These are phyloP conservation scores for Atkinsonella hypoxylon DNA, from an alignment of 2,329 filamentous ascomycete species.

Conservation along the genomic window DNA sequence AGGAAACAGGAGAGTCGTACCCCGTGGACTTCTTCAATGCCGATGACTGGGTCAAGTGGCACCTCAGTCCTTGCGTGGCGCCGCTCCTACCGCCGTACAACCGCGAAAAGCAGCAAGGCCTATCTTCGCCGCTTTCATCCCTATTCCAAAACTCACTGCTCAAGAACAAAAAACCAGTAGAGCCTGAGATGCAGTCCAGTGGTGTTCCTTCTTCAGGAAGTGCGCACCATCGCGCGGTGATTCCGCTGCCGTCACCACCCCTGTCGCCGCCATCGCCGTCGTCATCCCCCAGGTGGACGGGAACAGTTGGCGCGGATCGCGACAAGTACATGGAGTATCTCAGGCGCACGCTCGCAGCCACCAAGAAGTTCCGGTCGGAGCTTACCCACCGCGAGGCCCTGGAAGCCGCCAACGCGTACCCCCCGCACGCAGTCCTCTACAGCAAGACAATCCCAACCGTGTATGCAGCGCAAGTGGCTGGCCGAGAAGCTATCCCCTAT, in stretches of 20 bases:
- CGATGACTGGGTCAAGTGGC: slow-evolving; percentile 67
- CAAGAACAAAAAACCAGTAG: slow-evolving; percentile 4
- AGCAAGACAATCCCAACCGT: slow-evolving; percentile 80
- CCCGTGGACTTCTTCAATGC: slow-evolving; percentile 74
- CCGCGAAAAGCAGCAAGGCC: slow-evolving; percentile 18
- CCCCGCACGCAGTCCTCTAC: slow-evolving; percentile 73
- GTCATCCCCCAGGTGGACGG: not conserved
- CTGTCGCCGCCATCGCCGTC: slow-evolving; percentile 8
- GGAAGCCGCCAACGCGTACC: slow-evolving; percentile 59
- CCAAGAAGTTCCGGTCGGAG: slow-evolving; percentile 64
- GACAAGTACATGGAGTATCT: slow-evolving; percentile 51
- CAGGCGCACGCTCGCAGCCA: slow-evolving; percentile 56
- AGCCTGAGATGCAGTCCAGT: not conserved
- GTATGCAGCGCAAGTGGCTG: slow-evolving; percentile 63
- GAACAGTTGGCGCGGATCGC: slow-evolving; percentile 12
- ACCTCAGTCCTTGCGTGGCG: slow-evolving; percentile 66
- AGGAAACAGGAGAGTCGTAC: slow-evolving; percentile 66
- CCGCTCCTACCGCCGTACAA: slow-evolving; percentile 49
- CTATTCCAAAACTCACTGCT: slow-evolving; percentile 31
- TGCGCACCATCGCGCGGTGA: not conserved
- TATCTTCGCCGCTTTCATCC: slow-evolving; percentile 32
- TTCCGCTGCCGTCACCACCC: slow-evolving; percentile 13
- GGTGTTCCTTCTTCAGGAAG: slow-evolving; percentile 6
- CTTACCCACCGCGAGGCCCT: slow-evolving; percentile 50
- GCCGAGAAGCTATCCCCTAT: slow-evolving; percentile 60